Evolutionary conservation across 2,329 filamentous ascomycete genomes (phyloP).

Genomic region (Colletotrichum siamense): DNA sequence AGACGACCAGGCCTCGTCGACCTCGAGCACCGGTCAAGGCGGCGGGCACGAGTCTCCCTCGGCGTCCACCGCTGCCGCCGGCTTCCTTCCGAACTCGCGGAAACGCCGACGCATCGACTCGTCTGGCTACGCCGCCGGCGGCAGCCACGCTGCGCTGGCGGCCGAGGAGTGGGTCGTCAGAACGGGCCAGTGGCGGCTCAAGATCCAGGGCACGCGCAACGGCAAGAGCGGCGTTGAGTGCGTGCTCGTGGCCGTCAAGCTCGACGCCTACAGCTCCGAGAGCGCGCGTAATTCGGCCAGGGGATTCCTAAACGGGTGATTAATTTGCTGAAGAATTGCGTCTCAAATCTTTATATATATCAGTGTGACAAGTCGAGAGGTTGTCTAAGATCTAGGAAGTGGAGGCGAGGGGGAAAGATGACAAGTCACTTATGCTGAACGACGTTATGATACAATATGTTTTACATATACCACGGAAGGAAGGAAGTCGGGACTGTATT

Average conservation of each 20-base stretch:
- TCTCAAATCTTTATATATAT: not conserved
- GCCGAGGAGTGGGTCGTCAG: conserved; percentile 66
- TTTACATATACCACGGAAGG: conserved; percentile 1
- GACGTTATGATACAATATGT: conserved; percentile 7
- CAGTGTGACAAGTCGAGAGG: not conserved
- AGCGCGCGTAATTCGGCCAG: conserved; percentile 68
- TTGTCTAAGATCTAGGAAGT: not conserved
- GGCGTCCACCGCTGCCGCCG: conserved; percentile 24
- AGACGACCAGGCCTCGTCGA: conserved; percentile 29
- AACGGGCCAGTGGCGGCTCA: conserved; percentile 75
- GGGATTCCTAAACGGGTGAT: conserved; percentile 58
- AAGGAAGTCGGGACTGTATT: not conserved
- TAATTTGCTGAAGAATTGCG: not conserved
- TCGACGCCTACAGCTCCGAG: conserved; percentile 75
- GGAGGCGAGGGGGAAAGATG: not conserved
- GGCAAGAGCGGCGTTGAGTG: conserved; percentile 69
- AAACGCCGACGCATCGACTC: conserved; percentile 51
- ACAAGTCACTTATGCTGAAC: not conserved
- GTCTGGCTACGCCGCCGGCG: conserved; percentile 16
- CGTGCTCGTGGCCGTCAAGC: conserved; percentile 75
- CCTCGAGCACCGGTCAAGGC: conserved; percentile 35
- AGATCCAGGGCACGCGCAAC: conserved; percentile 60
- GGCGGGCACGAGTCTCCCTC: conserved; percentile 37
- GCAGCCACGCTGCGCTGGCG: conserved; percentile 23
- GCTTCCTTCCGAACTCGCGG: conserved; percentile 40